phyloP scores from a whole-genome alignment of 1,139 yeast genomes.

The Williopsis jadinii region DNA sequence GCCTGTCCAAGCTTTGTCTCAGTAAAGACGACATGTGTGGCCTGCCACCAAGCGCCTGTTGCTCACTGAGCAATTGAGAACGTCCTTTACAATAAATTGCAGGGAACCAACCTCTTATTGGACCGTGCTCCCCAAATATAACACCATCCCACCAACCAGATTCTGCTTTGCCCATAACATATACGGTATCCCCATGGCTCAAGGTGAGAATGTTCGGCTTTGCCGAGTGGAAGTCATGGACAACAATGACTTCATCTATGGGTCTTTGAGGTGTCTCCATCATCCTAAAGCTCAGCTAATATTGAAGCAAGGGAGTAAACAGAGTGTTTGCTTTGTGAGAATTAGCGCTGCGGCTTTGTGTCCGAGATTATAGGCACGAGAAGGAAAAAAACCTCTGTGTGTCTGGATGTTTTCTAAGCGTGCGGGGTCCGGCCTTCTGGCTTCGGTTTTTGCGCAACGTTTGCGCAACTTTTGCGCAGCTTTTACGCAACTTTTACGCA shows the following conservation, averaged over 20 bases:
- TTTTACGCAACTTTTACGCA: too few relatives aligned
- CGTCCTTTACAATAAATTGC: slow-evolving; percentile 39
- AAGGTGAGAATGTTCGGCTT: slow-evolving; percentile 18
- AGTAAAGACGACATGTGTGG: slow-evolving; percentile 7
- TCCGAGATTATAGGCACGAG: too few relatives aligned
- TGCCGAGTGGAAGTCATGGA: slow-evolving; percentile 16
- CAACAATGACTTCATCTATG: slow-evolving; percentile 21
- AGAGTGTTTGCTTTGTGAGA: too few relatives aligned
- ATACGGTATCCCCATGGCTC: slow-evolving; percentile 26
- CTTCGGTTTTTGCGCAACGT: too few relatives aligned
- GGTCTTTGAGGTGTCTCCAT: slow-evolving; percentile 2
- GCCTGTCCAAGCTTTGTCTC: slow-evolving; percentile 13
- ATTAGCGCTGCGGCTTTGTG: too few relatives aligned
- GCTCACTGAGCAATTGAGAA: slow-evolving; percentile 5
- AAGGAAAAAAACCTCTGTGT: too few relatives aligned
- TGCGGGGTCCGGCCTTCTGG: too few relatives aligned
- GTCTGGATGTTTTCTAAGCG: too few relatives aligned
- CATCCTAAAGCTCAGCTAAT: not conserved
- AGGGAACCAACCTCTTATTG: slow-evolving; percentile 75
- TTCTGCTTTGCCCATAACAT: slow-evolving; percentile 39
- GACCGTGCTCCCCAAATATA: slow-evolving; percentile 24
- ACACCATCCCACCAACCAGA: slow-evolving; percentile 81
- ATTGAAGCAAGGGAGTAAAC: too few relatives aligned
- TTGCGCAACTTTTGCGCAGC: too few relatives aligned
- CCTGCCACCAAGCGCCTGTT: not conserved